Conservation (phyloP, 768 basidiomycete genomes). For the Macrolepiota dolichaula region DNA sequence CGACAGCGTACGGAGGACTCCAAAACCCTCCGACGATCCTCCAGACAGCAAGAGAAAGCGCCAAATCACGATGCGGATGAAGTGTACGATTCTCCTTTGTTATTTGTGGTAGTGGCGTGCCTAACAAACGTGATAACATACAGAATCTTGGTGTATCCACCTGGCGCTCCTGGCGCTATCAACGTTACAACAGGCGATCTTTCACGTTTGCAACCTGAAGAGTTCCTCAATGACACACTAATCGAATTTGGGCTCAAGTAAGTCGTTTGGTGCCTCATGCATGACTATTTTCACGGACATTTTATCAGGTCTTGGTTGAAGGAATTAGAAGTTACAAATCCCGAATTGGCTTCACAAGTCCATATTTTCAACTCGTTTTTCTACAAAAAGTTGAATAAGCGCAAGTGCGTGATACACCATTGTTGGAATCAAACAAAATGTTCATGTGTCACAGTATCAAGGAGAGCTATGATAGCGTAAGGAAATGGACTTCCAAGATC, state of each 20-base stretch:
- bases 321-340: conserved; percentile 49
- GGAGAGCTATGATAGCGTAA: conserved; percentile 79
- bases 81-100: conserved; percentile 39
- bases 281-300: background rate
- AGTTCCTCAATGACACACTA: conserved; percentile 93
- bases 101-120: background rate
- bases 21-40: conserved; percentile 32
- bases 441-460: conserved; percentile 32
- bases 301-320: conserved; percentile 63
- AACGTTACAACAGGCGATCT: conserved; percentile 81
- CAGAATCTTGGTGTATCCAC: conserved; percentile 79
- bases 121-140: background rate
- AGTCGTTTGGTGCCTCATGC: conserved; percentile 20
- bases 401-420: conserved; percentile 40
- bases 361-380: conserved; percentile 98
- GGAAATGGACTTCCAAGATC: conserved; percentile 91
- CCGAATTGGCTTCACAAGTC: conserved; percentile 65
- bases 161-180: conserved; percentile 66
- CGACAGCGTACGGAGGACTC: conserved; percentile 18
- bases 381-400: conserved; percentile 87
- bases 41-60: conserved; percentile 18
- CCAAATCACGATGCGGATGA: conserved; percentile 52
- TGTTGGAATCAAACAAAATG: background rate
- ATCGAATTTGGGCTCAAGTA: conserved; percentile 96
- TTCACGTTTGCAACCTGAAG: conserved; percentile 67